Base-by-base conservation (phyloP, 192 early-diverging fungal species). In the Mortierella hygrophila region DNA sequence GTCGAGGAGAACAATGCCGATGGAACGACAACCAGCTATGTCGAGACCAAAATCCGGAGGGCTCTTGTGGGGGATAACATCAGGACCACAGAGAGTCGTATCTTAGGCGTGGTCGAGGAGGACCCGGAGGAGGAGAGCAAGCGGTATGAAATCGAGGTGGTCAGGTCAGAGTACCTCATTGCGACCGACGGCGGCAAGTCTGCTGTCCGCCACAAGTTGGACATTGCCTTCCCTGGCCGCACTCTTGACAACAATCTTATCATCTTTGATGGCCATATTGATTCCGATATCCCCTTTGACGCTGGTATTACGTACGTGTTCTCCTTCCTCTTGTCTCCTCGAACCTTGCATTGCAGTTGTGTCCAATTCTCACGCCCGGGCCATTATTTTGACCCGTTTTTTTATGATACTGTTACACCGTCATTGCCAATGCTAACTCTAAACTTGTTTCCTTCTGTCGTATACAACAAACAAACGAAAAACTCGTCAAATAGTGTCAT, bases 171-270 rank as follows among this genome's bases (percentile, higher is more conserved):
- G 47, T 88, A 88, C 75, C 57, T 88, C 68, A 79, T 88, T 60
- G 87, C 81, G 21, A 63, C 77, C 26, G 87, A 88, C 54, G 87
- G 87, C 13, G 87, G 87, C 70, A 82, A 80, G 70, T 88, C 87
- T 21, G 79, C 73, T 18, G 87, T 88, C 20, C 74, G 87, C 0
- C 87, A 88, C 52, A 78, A 79, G 63, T 52, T 88, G 52, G 74
- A 80, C 68, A 88, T 83, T 73, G 42, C 35, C 23, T 88, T 88
- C 57, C 82, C 87, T 44, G 87, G 87, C 32, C 47, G 76, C 29
- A 88, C 87, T 10, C 42, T 83, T 26, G 77, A 82, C 74, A 85
- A 81, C 55, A 75, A 78, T 21, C 74, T 88, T 3, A 80, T 83
- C 40, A 72, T 88, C 44, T 83, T 23, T 54, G 87, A 88, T 52